Conservation (phyloP, 257 asterid genomes). For the Solanum ahanhuiri region DNA sequence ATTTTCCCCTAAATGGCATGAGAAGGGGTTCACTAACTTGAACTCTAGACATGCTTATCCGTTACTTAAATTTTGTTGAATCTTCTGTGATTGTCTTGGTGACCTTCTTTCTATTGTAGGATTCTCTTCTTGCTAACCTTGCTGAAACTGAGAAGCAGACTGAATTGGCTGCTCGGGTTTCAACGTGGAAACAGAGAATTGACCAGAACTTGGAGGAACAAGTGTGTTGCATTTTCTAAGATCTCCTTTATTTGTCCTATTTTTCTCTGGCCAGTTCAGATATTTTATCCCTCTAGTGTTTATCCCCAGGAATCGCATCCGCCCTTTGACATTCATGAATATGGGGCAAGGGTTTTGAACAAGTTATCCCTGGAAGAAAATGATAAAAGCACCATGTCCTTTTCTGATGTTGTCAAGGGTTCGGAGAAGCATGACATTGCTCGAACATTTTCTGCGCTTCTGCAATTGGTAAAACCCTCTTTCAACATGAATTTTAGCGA, state of each 20-base stretch:
- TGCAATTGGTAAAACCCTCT: slow-evolving; percentile 63
- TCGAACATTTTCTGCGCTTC: slow-evolving; percentile 91
- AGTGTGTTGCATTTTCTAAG: slow-evolving; percentile 23
- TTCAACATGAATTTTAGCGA: not conserved
- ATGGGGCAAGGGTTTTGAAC: slow-evolving; percentile 62
- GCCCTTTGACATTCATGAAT: slow-evolving; percentile 85
- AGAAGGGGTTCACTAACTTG: not conserved
- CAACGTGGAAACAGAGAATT: slow-evolving; percentile 89
- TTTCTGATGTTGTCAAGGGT: slow-evolving; percentile 66
- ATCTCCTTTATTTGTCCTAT: not conserved
- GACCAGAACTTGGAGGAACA: slow-evolving; percentile 81
- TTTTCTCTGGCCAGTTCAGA: not conserved
- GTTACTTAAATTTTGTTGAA: not conserved
- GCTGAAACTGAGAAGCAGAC: slow-evolving; percentile 80
- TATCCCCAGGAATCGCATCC: slow-evolving; percentile 64
- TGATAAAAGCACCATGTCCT: slow-evolving; percentile 30
- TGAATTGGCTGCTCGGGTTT: slow-evolving; percentile 79
- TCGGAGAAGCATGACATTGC: slow-evolving; percentile 86
- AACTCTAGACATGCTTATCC: not conserved
- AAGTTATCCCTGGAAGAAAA: slow-evolving; percentile 41
- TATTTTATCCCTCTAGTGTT: not conserved
- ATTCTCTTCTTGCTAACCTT: slow-evolving; percentile 68
- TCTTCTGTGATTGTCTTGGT: not conserved
- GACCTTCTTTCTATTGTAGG: slow-evolving; percentile 32
- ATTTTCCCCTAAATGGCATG: not conserved